A percentile compares a stretch with the other conserved stretches of the same genome.
Evolutionary conservation across 495 filamentous ascomycete species (phyloP).

Genomic region (Hypoxylon intermedium): DNA sequence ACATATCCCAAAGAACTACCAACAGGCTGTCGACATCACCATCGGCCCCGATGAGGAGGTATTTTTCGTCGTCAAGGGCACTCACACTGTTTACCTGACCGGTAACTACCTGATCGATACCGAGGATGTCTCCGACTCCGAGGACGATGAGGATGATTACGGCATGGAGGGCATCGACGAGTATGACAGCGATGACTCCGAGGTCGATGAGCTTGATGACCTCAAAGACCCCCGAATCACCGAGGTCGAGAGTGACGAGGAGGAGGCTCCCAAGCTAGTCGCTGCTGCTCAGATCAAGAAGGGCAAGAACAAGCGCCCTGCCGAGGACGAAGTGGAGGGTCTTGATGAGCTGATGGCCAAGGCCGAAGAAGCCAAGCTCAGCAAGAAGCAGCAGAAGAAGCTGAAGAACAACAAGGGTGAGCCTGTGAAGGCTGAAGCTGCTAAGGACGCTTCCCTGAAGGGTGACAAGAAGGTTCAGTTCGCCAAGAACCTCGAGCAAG

Average conservation of each 20-base stretch:
- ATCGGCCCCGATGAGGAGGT: conserved; percentile 84
- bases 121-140: conserved; percentile 62
- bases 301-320: conserved; percentile 86
- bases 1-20: conserved; percentile 72
- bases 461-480: conserved; percentile 97
- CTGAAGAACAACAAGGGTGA: conserved; percentile 97
- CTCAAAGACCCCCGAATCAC: conserved; percentile 79
- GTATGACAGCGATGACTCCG: conserved; percentile 63
- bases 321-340: conserved; percentile 71
- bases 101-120: conserved; percentile 84
- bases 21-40: conserved; percentile 93
- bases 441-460: conserved; percentile 62
- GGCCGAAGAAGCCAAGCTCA: conserved; percentile 67
- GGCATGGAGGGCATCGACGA: conserved; percentile 69
- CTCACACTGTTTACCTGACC: conserved; percentile 87
- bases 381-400: conserved; percentile 99
- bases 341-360: conserved; percentile 81
- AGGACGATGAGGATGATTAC: conserved; percentile 76
- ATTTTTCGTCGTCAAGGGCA: conserved; percentile 90
- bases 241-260: conserved; percentile 85
- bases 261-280: conserved; percentile 80
- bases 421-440: conserved; percentile 63
- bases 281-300: conserved; percentile 64
- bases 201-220: conserved; percentile 86
- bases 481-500: conserved; percentile 97